Conservation (phyloP, 2,329 filamentous ascomycete genomes). For the Paraphoma sp. region DNA sequence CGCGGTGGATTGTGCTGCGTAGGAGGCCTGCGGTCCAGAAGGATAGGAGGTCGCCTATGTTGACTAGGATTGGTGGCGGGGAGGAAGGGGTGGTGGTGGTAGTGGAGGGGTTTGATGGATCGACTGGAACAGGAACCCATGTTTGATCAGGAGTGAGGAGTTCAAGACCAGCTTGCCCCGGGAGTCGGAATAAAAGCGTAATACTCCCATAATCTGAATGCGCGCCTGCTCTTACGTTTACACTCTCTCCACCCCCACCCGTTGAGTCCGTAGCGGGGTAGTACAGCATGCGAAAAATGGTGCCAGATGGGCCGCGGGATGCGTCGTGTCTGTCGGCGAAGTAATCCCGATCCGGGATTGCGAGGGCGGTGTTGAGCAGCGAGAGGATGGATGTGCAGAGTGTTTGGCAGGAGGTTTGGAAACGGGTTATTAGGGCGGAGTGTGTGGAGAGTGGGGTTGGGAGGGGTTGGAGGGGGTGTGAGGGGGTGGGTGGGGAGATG, state of each 20-base stretch:
- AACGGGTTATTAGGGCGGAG: conserved; percentile 68
- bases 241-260: conserved; percentile 50
- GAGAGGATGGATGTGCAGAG: conserved; percentile 76
- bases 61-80: conserved; percentile 57
- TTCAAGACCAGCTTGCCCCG: conserved; percentile 85
- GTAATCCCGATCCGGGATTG: conserved; percentile 59
- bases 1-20: conserved; percentile 86
- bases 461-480: conserved; percentile 71
- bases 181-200: conserved; percentile 81
- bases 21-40: conserved; percentile 93
- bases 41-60: conserved; percentile 76
- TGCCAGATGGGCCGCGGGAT: conserved; percentile 57
- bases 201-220: conserved; percentile 84
- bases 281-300: conserved; percentile 62
- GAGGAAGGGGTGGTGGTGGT: conserved; percentile 52
- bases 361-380: conserved; percentile 79
- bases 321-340: conserved; percentile 68
- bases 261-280: conserved; percentile 46
- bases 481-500: conserved; percentile 72
- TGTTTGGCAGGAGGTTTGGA: conserved; percentile 72
- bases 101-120: conserved; percentile 61
- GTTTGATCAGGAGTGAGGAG: conserved; percentile 67
- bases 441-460: conserved; percentile 68
- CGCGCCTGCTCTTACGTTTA: conserved; percentile 78
- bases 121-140: conserved; percentile 54